These are phyloP conservation scores for Cladophialophora immunda DNA, from an alignment of 2,329 filamentous ascomycete genomes.

Conservation along the genomic window DNA sequence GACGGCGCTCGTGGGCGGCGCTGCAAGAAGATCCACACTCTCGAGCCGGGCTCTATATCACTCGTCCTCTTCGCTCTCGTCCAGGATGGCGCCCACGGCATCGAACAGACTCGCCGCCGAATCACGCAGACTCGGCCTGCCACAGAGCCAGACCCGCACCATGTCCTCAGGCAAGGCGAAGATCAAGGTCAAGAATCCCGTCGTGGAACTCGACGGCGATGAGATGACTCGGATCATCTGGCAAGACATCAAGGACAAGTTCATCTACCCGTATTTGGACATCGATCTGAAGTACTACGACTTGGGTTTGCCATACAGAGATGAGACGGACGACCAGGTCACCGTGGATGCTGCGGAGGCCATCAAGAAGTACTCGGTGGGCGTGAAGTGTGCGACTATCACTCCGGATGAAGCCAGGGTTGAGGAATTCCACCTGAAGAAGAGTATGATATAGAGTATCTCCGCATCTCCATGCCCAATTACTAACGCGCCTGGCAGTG, in stretches of 20 bases:
- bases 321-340: conserved; percentile 95
- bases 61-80: conserved; percentile 26
- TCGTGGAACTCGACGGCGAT: conserved; percentile 95
- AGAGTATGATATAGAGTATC: conserved; percentile 70
- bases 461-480: conserved; percentile 7
- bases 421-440: conserved; percentile 97
- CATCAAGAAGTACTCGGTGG: conserved; percentile 98
- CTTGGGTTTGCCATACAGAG: conserved; percentile 90
- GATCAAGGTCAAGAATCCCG: conserved; percentile 99
- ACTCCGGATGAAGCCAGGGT: conserved; percentile 97
- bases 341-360: conserved; percentile 94
- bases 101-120: conserved; percentile 38
- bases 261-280: conserved; percentile 75
- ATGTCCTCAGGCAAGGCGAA: conserved; percentile 67
- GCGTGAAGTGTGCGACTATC: conserved; percentile 99
- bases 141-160: conserved; percentile 50
- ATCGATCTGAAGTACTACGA: conserved; percentile 99
- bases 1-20: conserved; percentile 33
- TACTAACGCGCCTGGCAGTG: conserved; percentile 64
- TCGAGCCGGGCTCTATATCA: conserved; percentile 17
- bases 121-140: conserved; percentile 28
- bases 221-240: conserved; percentile 99
- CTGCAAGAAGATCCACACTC: conserved; percentile 28
- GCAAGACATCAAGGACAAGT: conserved; percentile 97
- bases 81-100: conserved; percentile 32